phyloP scores from a whole-genome alignment of 805 yeast species.

The Blastobotrys attinorum region DNA sequence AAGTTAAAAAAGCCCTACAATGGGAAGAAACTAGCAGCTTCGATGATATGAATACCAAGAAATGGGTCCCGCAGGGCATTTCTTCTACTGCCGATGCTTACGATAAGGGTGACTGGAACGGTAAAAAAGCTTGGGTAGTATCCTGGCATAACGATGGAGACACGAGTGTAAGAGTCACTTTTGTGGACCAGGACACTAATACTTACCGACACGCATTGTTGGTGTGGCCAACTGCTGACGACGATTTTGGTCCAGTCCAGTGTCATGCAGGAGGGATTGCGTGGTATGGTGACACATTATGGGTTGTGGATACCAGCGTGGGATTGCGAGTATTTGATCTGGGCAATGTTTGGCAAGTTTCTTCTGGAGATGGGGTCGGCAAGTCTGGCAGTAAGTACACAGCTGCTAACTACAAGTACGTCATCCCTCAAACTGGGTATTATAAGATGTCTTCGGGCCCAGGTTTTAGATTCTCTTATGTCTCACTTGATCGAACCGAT shows the following conservation, averaged over 20 bases:
- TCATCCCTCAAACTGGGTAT: constrained; percentile 1
- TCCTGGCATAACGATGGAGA: constrained; percentile 2
- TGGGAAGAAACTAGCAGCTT: neutral
- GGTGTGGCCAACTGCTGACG: neutral
- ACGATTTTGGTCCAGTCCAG: constrained; percentile 1
- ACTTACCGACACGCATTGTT: constrained; percentile 1
- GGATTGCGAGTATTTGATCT: constrained; percentile 1
- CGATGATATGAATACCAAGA: neutral
- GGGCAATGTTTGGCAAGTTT: neutral
- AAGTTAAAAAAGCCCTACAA: neutral
- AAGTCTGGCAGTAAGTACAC: constrained; percentile 3
- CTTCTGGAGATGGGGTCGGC: neutral
- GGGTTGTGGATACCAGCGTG: constrained; percentile 1
- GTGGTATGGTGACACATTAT: constrained; percentile 2
- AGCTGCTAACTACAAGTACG: constrained; percentile 2
- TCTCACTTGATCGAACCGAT: neutral
- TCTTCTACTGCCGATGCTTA: constrained; percentile 2
- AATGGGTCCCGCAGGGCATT: constrained; percentile 3
- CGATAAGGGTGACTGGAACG: constrained; percentile 3
- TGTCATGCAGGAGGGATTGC: constrained; percentile 2
- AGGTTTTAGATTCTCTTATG: neutral
- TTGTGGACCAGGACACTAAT: neutral
- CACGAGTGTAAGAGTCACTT: neutral
- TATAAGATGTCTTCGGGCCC: neutral
- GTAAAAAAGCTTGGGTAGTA: neutral